Conservation (phyloP, 257 asterid species). For the Solanum etuberosum region DNA sequence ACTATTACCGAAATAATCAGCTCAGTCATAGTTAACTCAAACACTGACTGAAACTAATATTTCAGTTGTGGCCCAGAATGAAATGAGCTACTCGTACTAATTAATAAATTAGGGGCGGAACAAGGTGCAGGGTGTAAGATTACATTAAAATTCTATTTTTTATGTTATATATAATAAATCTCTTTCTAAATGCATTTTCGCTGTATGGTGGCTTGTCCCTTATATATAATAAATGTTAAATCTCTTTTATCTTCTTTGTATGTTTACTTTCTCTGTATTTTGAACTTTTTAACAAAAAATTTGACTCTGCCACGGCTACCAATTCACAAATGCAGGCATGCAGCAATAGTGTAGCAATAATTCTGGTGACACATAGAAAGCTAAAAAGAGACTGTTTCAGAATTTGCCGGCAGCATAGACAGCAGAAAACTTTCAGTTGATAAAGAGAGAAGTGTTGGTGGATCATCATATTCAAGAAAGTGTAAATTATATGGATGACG, state of each 20-base stretch:
- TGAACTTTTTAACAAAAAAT: background rate
- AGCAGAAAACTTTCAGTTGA: background rate
- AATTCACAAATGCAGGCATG: background rate
- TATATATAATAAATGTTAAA: too few relatives aligned
- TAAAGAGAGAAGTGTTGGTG: background rate
- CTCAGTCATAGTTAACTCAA: background rate
- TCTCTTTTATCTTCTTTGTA: background rate
- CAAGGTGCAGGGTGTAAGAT: background rate
- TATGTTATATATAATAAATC: too few relatives aligned
- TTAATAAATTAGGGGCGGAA: background rate
- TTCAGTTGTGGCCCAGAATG: background rate
- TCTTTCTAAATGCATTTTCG: too few relatives aligned
- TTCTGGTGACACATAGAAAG: background rate
- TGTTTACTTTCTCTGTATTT: background rate
- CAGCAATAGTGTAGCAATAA: background rate
- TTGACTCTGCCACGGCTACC: fast-evolving
- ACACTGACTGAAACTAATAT: background rate
- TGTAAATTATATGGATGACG: background rate
- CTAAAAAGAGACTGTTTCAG: background rate
- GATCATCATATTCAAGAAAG: slow-evolving; percentile 1
- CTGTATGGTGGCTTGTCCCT: too few relatives aligned
- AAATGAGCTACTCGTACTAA: background rate
- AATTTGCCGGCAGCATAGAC: background rate
- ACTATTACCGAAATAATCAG: background rate
- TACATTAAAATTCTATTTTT: too few relatives aligned